Evolutionary conservation across 2,329 filamentous ascomycete species (phyloP).

Genomic region (Bipolaris gigantea): DNA sequence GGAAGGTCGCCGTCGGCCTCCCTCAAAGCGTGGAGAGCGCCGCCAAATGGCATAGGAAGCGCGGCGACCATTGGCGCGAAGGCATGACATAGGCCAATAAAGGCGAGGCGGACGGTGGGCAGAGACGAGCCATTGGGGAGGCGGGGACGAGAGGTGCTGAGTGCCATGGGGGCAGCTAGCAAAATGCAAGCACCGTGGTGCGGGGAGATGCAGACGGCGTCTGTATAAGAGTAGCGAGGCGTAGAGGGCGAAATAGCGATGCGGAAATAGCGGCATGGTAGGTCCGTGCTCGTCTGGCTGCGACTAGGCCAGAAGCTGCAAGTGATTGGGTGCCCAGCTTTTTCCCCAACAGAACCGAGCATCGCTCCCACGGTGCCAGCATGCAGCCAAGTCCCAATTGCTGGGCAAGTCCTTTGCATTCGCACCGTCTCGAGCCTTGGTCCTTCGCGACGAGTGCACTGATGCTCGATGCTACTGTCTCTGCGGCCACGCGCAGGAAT

Average conservation of each 20-base stretch:
- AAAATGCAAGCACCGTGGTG: conserved; percentile 17
- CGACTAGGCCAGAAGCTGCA: not conserved
- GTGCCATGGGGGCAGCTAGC: conserved; percentile 32
- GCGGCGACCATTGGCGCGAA: conserved; percentile 40
- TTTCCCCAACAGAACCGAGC: not conserved
- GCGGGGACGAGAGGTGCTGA: conserved; percentile 30
- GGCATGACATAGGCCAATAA: conserved; percentile 37
- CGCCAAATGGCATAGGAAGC: conserved; percentile 35
- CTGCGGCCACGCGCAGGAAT: not conserved
- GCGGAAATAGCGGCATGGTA: conserved; percentile 8
- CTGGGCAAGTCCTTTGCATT: not conserved
- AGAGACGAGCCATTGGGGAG: conserved; percentile 36
- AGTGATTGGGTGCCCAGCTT: not conserved
- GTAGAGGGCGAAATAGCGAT: conserved; percentile 7
- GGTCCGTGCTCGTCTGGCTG: not conserved
- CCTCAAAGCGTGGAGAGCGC: conserved; percentile 22
- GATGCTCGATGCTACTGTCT: too few species aligned
- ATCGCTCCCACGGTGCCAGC: not conserved
- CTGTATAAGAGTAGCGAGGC: conserved; percentile 4
- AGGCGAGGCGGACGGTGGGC: conserved; percentile 29
- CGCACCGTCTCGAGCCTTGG: not conserved
- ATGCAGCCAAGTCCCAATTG: not conserved
- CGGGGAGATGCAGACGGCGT: conserved; percentile 15
- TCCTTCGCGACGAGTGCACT: not conserved
- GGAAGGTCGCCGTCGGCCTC: conserved; percentile 35